Base-by-base conservation (phyloP, 441 rosid species). In the Aleurites moluccanus region DNA sequence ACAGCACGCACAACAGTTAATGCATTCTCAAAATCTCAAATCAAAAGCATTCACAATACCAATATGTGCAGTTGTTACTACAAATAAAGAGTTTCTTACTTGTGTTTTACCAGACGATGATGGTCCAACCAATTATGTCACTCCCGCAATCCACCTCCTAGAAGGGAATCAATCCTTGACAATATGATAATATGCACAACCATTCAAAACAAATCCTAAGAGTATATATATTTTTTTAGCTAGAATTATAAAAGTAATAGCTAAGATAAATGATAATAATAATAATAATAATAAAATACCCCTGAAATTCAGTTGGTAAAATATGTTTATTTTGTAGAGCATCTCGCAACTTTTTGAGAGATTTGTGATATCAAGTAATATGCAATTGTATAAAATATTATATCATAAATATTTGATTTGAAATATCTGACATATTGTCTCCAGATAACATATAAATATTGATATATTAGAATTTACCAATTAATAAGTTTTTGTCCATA, bases 31-130 rank as follows among this genome's bases (percentile, higher is more conserved):
- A 25, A 33, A 25, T 61, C 45, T 20, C 15, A 52, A 56, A 30
- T 64, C n/a, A 73, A 14, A 68, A 69, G 47, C 14, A 30, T 42
- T 18, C 50, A 60, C 9, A 61, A 25, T 20, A 35, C 50, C 55
- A 59, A 64, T 28, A 10, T 25, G 13, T 7, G 38, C 18, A 3
- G 20, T 30, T 50, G 38, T 18, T 45, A 27, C 38, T 49, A 49
- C 1, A 38, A 40, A 28, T n/a, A 25, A 64, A 40, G 23, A 40
- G 30, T 70, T n/a, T 64, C 91, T 69, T 82, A 91, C 97, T 73
- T 91, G 96, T 67, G 97, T 93, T 91, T 93, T 93, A 75, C 97
- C 96, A 62, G 97, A 91, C 64, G 97, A 83, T 0, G 98, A 93
- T 44, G 89, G 92, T 67, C 98, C 98, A 21, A 85, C 94, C 71